Conservation (phyloP, 2,329 filamentous ascomycete genomes). For the Beauveria medogensis region DNA sequence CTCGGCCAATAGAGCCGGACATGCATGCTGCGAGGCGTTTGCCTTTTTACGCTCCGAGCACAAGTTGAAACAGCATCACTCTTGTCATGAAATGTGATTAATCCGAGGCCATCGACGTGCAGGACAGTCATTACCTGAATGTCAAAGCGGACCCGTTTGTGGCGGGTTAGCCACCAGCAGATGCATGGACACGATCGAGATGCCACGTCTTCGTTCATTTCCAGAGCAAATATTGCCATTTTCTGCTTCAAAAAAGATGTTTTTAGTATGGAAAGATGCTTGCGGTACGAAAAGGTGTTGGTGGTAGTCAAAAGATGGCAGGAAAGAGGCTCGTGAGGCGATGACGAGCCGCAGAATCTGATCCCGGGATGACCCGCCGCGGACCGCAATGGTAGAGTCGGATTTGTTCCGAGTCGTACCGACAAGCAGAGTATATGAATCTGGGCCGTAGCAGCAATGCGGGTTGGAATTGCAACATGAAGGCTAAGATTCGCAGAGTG, state of each 20-base stretch:
- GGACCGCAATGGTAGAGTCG: neutral
- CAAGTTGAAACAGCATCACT: no score
- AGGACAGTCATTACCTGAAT: neutral
- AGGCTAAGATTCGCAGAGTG: neutral
- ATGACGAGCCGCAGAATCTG: neutral
- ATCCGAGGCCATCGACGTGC: no score
- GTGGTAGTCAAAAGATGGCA: no score
- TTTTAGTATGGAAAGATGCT: no score
- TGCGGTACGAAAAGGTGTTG: no score
- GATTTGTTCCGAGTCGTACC: neutral
- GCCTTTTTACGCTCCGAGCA: no score
- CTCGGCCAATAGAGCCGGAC: no score
- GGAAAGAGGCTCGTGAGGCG: neutral
- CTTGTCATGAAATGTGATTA: no score
- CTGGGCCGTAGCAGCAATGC: neutral
- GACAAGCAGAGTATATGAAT: neutral
- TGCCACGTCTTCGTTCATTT: neutral
- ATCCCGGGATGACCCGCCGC: neutral
- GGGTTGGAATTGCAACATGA: neutral
- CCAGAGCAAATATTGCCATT: neutral
- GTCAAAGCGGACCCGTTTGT: neutral
- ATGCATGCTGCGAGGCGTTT: no score
- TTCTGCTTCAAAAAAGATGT: no score
- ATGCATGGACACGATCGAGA: neutral
- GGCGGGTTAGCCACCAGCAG: neutral